phyloP scores from a whole-genome alignment of 495 filamentous ascomycete genomes.

The Penicillium crystallinum region DNA sequence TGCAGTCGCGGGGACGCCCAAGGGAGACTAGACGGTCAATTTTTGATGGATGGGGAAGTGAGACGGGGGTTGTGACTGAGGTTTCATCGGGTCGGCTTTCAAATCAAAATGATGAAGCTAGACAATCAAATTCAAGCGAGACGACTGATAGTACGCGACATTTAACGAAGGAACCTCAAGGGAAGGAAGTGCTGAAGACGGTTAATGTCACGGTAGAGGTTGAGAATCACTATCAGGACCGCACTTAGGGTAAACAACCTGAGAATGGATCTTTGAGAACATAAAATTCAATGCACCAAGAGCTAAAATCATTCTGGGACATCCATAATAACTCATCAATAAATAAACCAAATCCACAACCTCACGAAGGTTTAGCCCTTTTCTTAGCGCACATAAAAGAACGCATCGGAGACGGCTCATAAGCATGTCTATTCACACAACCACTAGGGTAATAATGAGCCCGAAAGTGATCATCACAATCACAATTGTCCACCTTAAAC shows the following conservation, averaged over 20 bases:
- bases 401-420: background rate
- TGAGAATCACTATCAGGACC: no score
- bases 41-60: slow-evolving; percentile 6
- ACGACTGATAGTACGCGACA: slow-evolving; percentile 13
- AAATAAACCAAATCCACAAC: background rate
- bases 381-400: background rate
- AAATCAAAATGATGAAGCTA: background rate
- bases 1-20: background rate
- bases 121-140: slow-evolving; percentile 9
- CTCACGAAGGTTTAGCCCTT: background rate
- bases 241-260: no score
- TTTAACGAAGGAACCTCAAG: slow-evolving; percentile 8
- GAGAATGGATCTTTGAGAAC: no score
- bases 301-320: no score
- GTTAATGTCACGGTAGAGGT: slow-evolving; percentile 22
- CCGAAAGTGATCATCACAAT: background rate
- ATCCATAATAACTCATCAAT: no score
- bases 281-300: no score
- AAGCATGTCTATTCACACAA: background rate
- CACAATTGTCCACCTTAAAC: background rate
- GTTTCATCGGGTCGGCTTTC: background rate
- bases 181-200: slow-evolving; percentile 12
- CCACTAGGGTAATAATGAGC: background rate
- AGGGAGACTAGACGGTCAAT: slow-evolving; percentile 2
- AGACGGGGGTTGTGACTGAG: slow-evolving; percentile 4